Evolutionary conservation across 257 asterid species (phyloP), one percentile per base, ranked within the genome.

Genomic region (Solanum infundibuliforme): DNA sequence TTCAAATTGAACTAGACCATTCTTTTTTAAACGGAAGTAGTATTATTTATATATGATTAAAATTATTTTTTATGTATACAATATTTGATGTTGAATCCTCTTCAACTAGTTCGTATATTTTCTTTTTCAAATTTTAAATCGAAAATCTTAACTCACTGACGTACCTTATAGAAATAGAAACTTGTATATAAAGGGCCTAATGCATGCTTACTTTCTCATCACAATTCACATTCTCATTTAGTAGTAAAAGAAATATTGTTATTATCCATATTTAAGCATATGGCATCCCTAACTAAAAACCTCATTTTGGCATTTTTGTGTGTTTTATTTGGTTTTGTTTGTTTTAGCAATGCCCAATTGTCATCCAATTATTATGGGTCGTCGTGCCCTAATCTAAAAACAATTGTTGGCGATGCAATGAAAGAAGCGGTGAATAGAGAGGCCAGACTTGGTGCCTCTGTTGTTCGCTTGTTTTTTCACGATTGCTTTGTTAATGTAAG

Each of bases 401-500:
- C 34, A 20, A 93, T 92, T 11, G 95, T 94, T 9, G 89, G 89
- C 2, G 83, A 7, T 4, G 92, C 90, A 23, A 89, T 94, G 93
- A 69, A 72, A 31, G 89, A 91, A 89, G 95, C 96, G 4, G 89
- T 92, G 68, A 62, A 27, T 41, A 88, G 87, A 31, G 98, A 93
- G 77, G 36, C 68, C 0, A 90, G 96, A 73, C 87, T 93, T 52
- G 94, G 89, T 18, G 95, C 96, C 8, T 94, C 98, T 0, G 86
- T 94, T 48, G 91, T 94, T 25, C 95, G 96, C 25, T 86, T 94
- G 91, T 92, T 92, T 73, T 94, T 93, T 86, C 98, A 94, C 25
- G 98, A 94, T 41, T 94, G 96, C 87, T 93, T 94, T 21, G 95
- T 92, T 4, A 92, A 93, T 82, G 95, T 93, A 88, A 86, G 90